Percentiles rank a stretch among this genome's conserved stretches.
phyloP scores from a whole-genome alignment of 305 asterid genomes.

The Fraxinus xanthoxyloides region DNA sequence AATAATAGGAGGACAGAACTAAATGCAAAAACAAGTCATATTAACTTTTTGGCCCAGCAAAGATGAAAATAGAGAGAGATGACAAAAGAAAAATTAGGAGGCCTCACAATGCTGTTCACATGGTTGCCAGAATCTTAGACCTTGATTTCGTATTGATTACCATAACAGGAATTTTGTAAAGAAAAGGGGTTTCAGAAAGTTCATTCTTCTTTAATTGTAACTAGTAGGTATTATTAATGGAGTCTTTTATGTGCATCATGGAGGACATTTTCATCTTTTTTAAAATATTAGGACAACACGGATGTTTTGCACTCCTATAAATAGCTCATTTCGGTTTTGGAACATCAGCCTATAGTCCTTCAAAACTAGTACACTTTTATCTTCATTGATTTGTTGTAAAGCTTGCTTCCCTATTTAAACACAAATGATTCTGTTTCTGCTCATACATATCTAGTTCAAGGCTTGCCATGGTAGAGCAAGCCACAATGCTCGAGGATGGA shows the following conservation, averaged over 20 bases:
- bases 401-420: background rate
- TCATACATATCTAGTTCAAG: background rate
- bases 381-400: background rate
- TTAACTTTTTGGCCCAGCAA: background rate
- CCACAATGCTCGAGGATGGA: background rate
- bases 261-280: no score
- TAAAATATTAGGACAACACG: background rate
- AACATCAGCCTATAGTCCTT: background rate
- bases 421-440: background rate
- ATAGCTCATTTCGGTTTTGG: background rate
- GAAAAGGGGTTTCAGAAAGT: background rate
- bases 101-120: background rate
- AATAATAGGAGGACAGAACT: background rate
- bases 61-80: conserved; percentile 1
- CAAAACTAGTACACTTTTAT: background rate
- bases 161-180: background rate
- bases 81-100: background rate
- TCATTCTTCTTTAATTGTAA: background rate
- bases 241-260: no score
- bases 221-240: background rate
- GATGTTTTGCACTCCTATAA: background rate
- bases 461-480: background rate
- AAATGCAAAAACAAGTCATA: background rate
- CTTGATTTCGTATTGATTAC: background rate
- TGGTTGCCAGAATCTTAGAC: background rate